Conservation (phyloP, 192 early-diverging fungal species). For the Phycomyces blakesleeanus region DNA sequence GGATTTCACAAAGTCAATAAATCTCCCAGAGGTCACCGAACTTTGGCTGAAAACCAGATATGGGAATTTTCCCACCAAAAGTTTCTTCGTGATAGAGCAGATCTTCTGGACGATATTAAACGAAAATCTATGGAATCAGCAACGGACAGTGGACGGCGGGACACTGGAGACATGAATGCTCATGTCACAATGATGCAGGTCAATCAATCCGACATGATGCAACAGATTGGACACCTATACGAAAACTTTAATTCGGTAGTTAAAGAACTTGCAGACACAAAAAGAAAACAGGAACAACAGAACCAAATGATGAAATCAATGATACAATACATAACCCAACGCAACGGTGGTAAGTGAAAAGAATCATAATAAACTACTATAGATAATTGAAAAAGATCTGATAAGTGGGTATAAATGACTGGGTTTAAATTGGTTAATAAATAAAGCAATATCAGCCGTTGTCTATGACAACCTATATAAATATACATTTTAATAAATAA, state of each 20-base stretch:
- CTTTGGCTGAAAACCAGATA: conserved; percentile 84
- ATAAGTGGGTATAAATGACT: background rate
- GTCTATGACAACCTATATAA: too few relatives aligned
- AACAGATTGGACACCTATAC: conserved; percentile 70
- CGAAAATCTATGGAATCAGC: conserved; percentile 83
- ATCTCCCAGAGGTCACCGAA: conserved; percentile 78
- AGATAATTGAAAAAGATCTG: background rate
- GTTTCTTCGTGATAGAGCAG: conserved; percentile 70
- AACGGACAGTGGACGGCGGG: conserved; percentile 59
- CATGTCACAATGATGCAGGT: conserved; percentile 78
- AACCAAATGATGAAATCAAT: conserved; percentile 64
- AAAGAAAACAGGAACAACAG: conserved; percentile 64
- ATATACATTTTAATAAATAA: too few relatives aligned
- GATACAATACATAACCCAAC: conserved; percentile 54
- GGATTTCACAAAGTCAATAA: conserved; percentile 94
- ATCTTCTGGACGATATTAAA: conserved; percentile 87
- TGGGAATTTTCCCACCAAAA: conserved; percentile 89
- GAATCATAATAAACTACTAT: background rate
- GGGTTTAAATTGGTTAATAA: too few relatives aligned
- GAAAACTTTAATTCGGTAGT: conserved; percentile 69
- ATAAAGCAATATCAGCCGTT: too few relatives aligned
- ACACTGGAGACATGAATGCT: conserved; percentile 70
- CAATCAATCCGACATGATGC: conserved; percentile 68
- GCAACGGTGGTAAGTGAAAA: conserved; percentile 30
- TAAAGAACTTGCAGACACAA: conserved; percentile 70